Evolutionary conservation across 768 basidiomycete species (phyloP).

Genomic region (Pisolithus tinctorius): DNA sequence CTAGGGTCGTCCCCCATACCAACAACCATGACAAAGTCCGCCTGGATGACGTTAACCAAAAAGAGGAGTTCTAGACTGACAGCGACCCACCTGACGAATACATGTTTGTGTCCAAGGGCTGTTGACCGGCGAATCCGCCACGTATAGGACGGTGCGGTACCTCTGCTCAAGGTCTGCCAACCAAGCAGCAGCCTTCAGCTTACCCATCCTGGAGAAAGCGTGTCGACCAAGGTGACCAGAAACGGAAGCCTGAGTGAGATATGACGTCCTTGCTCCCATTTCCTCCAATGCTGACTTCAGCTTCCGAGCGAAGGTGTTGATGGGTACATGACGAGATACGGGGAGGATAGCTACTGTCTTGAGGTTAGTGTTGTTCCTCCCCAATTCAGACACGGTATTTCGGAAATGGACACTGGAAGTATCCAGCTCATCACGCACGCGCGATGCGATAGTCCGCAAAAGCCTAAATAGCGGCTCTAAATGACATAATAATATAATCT

Average conservation of each 20-base stretch:
- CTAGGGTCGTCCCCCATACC: constrained; percentile 90
- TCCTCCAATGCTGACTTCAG: constrained; percentile 83
- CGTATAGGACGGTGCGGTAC: constrained; percentile 89
- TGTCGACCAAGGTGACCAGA: constrained; percentile 89
- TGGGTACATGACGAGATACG: constrained; percentile 77
- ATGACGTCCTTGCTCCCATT: constrained; percentile 89
- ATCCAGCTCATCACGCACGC: constrained; percentile 81
- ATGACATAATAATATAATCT: background rate
- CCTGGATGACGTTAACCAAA: constrained; percentile 36
- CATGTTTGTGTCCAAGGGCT: constrained; percentile 99
- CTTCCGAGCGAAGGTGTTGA: constrained; percentile 85
- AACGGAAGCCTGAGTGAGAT: constrained; percentile 89
- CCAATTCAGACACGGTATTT: constrained; percentile 50
- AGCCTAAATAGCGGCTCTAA: constrained; percentile 38
- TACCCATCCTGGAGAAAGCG: constrained; percentile 94
- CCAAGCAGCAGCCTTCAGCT: constrained; percentile 90
- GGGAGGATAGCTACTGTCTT: constrained; percentile 95
- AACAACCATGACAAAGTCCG: constrained; percentile 90
- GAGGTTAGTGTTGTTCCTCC: constrained; percentile 78
- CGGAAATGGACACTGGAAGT: constrained; percentile 46
- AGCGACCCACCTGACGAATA: constrained; percentile 73
- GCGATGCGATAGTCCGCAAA: constrained; percentile 84
- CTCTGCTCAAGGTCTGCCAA: constrained; percentile 93
- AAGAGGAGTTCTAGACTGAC: background rate
- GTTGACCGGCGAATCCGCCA: constrained; percentile 90